A percentile compares a stretch with the other conserved stretches of the same genome.
These are phyloP conservation scores for Phoenix dactylifera DNA, from an alignment of 176 grass and related monocot species.

Conservation along the genomic window DNA sequence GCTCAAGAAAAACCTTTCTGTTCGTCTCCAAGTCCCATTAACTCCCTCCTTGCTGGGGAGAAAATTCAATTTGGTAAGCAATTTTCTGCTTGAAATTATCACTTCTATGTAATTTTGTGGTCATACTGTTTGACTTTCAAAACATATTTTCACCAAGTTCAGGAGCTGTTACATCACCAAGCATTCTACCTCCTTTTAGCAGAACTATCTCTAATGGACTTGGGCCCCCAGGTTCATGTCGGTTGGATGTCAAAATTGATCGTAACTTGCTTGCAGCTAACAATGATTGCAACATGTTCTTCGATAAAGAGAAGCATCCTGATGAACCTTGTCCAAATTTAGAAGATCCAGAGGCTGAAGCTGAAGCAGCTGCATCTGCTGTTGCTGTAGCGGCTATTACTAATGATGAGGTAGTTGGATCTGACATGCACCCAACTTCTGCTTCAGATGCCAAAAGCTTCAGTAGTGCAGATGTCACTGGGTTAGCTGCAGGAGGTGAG, in stretches of 20 bases:
- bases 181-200: slow-evolving; percentile 45
- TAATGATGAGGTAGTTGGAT: slow-evolving; percentile 62
- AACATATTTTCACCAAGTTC: slow-evolving; percentile 19
- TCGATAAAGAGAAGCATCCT: slow-evolving; percentile 36
- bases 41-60: slow-evolving; percentile 74
- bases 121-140: slow-evolving; percentile 14
- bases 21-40: slow-evolving; percentile 62
- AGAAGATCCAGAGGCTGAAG: slow-evolving; percentile 48
- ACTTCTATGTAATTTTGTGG: slow-evolving; percentile 7
- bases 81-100: slow-evolving; percentile 11
- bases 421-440: slow-evolving; percentile 29
- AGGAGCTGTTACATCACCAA: slow-evolving; percentile 86
- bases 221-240: slow-evolving; percentile 69
- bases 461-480: slow-evolving; percentile 35
- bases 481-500: slow-evolving; percentile 53
- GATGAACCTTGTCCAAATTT: slow-evolving; percentile 36
- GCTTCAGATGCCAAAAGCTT: slow-evolving; percentile 53
- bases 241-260: slow-evolving; percentile 54
- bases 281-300: slow-evolving; percentile 33
- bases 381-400: slow-evolving; percentile 88
- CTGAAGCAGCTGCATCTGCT: slow-evolving; percentile 90
- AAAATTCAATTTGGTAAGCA: slow-evolving; percentile 98
- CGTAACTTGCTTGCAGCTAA: slow-evolving; percentile 27
- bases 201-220: slow-evolving; percentile 55
- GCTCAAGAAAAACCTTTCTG: slow-evolving; percentile 33